These are phyloP conservation scores for Podaxis sp. DNA, from an alignment of 768 basidiomycete species.

Conservation along the genomic window DNA sequence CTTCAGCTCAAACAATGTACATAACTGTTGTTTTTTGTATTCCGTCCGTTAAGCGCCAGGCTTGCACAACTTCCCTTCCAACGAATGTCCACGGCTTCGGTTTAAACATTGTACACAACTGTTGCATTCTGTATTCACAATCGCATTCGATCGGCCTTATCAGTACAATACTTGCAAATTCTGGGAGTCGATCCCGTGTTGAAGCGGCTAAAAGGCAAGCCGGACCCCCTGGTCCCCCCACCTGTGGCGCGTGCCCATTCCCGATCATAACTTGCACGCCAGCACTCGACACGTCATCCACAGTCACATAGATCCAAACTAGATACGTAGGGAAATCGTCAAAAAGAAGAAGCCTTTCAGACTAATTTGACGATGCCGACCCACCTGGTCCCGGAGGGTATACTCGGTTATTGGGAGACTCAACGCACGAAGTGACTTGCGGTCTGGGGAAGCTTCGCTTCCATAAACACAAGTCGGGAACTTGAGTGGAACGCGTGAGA, in stretches of 20 bases:
- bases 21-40: no score
- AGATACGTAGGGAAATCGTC: background rate
- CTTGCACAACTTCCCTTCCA: no score
- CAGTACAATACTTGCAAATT: background rate
- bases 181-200: background rate
- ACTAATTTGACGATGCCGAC: background rate
- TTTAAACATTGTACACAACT: no score
- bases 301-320: conserved; percentile 26
- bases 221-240: no score
- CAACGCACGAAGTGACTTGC: conserved; percentile 26
- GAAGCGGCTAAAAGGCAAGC: background rate
- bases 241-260: conserved; percentile 33
- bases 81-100: no score
- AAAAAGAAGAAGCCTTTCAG: background rate
- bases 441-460: conserved; percentile 25
- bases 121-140: no score
- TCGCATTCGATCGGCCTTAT: no score
- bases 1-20: no score
- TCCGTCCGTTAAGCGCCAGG: no score
- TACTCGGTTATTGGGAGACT: conserved; percentile 29
- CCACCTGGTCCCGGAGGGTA: conserved; percentile 36
- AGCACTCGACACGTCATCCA: conserved; percentile 32
- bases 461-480: conserved; percentile 31
- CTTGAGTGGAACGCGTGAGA: conserved; percentile 38
- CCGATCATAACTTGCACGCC: conserved; percentile 36